phyloP scores from a whole-genome alignment of 2,329 filamentous ascomycete species.

The Colletotrichum phormii region DNA sequence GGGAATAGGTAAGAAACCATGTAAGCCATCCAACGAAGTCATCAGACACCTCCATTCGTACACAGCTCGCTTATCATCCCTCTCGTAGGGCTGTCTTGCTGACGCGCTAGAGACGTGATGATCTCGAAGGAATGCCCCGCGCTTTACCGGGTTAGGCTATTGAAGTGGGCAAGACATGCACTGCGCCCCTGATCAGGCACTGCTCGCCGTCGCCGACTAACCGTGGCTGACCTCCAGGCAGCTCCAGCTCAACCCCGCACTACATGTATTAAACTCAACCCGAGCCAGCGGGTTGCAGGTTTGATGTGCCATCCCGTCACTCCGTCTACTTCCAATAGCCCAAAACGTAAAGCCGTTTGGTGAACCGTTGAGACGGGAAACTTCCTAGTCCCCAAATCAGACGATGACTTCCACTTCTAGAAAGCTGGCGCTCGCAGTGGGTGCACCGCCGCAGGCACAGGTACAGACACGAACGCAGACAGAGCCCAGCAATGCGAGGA shows the following conservation, averaged over 20 bases:
- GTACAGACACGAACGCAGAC: neutral
- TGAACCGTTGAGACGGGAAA: neutral
- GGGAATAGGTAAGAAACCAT: neutral
- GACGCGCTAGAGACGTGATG: neutral
- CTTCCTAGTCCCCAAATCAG: neutral
- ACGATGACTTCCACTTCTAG: neutral
- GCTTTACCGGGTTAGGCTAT: conserved; percentile 31
- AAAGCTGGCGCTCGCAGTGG: neutral
- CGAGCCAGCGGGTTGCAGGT: neutral
- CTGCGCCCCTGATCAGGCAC: neutral
- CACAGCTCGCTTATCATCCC: neutral
- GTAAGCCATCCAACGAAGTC: neutral
- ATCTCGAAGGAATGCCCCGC: neutral
- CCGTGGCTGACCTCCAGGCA: neutral
- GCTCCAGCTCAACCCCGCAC: neutral
- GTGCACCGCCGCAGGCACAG: neutral
- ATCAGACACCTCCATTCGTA: neutral
- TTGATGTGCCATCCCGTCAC: neutral
- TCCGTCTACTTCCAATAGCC: conserved; percentile 20
- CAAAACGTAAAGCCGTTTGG: neutral
- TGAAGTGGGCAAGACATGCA: conserved; percentile 36
- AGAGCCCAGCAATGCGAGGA: neutral
- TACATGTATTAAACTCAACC: neutral
- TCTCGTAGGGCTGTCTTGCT: neutral
- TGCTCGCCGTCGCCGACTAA: neutral